A percentile compares a stretch with the other conserved stretches of the same genome.
phyloP scores from a whole-genome alignment of 371 early-diverging fungal genomes.

The Actinomucor elegans region DNA sequence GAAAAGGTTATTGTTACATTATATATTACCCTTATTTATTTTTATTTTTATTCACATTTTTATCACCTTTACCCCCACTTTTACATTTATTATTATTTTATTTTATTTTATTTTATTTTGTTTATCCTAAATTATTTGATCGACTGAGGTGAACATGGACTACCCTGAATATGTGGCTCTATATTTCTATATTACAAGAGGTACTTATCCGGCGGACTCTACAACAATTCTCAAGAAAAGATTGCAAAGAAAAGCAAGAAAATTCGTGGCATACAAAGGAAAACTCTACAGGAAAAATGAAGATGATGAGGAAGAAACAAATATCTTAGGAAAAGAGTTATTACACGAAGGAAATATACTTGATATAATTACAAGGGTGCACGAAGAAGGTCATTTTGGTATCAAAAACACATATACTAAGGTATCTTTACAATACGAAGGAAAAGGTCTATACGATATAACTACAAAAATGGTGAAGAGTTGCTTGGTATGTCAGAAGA shows the following conservation, averaged over 20 bases:
- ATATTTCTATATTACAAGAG: neutral
- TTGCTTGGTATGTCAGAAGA: constrained; percentile 7
- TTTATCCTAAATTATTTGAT: too few relatives aligned
- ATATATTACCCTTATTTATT: too few relatives aligned
- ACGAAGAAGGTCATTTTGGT: constrained; percentile 22
- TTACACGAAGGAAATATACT: constrained; percentile 9
- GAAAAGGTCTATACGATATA: neutral
- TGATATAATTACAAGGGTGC: neutral
- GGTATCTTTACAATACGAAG: neutral
- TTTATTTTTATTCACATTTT: too few relatives aligned
- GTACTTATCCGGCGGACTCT: constrained; percentile 2
- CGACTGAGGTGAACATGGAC: too few relatives aligned
- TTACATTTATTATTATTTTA: too few relatives aligned
- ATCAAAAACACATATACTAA: neutral
- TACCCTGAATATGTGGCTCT: neutral
- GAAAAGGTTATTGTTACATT: too few relatives aligned
- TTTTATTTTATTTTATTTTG: too few relatives aligned
- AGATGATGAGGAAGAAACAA: neutral
- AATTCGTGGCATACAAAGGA: constrained; percentile 3
- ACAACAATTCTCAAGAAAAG: neutral
- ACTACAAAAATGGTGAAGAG: neutral
- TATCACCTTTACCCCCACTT: too few relatives aligned
- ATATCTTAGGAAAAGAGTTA: constrained; percentile 6
- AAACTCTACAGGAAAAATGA: neutral
- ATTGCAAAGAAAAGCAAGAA: constrained; percentile 2